These are phyloP conservation scores for Apophysomyces elegans DNA, from an alignment of 371 early-diverging fungal genomes.

Conservation along the genomic window DNA sequence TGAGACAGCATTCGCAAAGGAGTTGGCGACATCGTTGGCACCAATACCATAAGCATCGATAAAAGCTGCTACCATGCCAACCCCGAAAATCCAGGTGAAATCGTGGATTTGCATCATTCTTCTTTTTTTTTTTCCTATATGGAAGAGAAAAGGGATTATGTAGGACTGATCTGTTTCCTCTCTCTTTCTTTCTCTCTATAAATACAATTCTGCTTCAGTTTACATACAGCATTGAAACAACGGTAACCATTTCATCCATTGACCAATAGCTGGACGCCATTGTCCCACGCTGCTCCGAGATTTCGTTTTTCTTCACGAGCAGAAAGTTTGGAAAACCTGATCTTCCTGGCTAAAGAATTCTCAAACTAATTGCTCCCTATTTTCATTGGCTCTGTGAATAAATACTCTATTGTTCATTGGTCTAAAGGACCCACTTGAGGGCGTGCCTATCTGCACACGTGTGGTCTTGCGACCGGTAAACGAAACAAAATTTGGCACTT, in stretches of 20 bases:
- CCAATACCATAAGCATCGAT: slow-evolving; percentile 73
- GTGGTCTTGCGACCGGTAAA: not conserved
- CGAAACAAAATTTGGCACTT: not conserved
- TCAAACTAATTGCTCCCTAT: not conserved
- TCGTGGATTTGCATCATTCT: slow-evolving; percentile 61
- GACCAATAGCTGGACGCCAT: not conserved
- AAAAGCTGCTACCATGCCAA: slow-evolving; percentile 71
- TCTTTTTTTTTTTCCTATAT: not conserved
- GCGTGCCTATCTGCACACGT: not conserved
- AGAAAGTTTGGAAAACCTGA: slow-evolving; percentile 2
- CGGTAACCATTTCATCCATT: not conserved
- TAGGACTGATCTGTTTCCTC: not conserved
- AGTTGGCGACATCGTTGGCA: slow-evolving; percentile 92
- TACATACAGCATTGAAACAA: not conserved
- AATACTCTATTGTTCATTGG: not conserved
- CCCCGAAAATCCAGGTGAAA: slow-evolving; percentile 79
- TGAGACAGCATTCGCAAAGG: slow-evolving; percentile 88
- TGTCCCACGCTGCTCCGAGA: slow-evolving; percentile 5
- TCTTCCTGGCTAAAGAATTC: not conserved
- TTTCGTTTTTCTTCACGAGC: not conserved
- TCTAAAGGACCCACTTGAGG: not conserved
- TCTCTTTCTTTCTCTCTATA: not conserved
- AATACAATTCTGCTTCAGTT: not conserved
- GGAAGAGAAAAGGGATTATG: not conserved
- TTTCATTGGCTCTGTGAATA: not conserved